Conservation (phyloP, 176 grass and related monocot species). For the Lolium rigidum region DNA sequence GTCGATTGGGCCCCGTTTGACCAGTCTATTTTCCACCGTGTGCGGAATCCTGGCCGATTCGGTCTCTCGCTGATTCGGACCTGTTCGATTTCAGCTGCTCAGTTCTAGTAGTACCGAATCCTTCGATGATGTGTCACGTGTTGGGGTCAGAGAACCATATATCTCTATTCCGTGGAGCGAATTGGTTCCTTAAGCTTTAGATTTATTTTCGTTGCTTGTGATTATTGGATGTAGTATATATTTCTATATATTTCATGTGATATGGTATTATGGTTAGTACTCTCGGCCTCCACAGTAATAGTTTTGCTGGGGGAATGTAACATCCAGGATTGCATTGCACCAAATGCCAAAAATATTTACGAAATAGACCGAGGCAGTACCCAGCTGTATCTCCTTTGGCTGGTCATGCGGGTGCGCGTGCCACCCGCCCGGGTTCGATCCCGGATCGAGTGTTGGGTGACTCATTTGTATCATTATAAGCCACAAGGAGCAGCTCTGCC, state of each 20-base stretch:
- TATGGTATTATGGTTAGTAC: background rate
- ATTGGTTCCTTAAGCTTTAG: constrained; percentile 9
- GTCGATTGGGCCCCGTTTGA: constrained; percentile 24
- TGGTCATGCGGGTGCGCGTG: background rate
- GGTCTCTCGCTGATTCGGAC: constrained; percentile 12
- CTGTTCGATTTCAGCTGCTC: constrained; percentile 27
- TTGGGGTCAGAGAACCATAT: background rate
- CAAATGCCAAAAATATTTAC: background rate
- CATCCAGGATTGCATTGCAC: background rate
- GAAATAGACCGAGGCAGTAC: background rate
- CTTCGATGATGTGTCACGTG: background rate
- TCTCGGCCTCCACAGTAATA: background rate
- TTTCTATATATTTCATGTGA: constrained; percentile 28
- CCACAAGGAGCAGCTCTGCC: background rate
- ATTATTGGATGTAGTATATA: constrained; percentile 3
- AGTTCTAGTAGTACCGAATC: background rate
- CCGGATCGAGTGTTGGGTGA: no score
- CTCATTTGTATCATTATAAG: constrained; percentile 1
- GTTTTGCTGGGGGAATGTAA: background rate
- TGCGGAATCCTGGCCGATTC: constrained; percentile 8
- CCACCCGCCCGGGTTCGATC: background rate
- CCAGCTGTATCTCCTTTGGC: background rate
- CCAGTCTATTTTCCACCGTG: background rate
- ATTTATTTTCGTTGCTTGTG: constrained; percentile 9
- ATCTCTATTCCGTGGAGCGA: background rate